Evolutionary conservation across 2,329 filamentous ascomycete species (phyloP).

Genomic region (Alternaria consortialis): DNA sequence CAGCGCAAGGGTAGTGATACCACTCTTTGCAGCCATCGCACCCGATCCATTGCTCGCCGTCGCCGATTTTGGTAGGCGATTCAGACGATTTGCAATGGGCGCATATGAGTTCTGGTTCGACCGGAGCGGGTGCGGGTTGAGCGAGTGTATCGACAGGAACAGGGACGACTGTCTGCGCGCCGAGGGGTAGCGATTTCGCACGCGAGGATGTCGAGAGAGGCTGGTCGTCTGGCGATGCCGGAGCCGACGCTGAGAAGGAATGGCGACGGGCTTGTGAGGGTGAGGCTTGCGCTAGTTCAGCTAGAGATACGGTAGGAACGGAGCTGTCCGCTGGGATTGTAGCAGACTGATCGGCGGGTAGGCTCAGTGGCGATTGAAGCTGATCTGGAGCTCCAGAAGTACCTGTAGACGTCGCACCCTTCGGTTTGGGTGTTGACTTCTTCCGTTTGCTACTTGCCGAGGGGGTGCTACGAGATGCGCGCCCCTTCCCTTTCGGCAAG

Average conservation of each 20-base stretch:
- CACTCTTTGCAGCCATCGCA: conserved; percentile 74
- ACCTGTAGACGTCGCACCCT: conserved; percentile 28
- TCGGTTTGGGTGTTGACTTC: conserved; percentile 49
- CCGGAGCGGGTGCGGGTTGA: conserved; percentile 18
- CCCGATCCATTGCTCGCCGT: conserved; percentile 70
- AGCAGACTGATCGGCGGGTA: conserved; percentile 37
- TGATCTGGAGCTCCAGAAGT: conserved; percentile 36
- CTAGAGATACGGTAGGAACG: conserved; percentile 12
- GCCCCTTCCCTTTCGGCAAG: conserved; percentile 58
- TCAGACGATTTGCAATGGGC: conserved; percentile 66
- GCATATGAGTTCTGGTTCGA: conserved; percentile 58
- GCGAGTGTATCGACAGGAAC: conserved; percentile 17
- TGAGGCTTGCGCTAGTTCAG: conserved; percentile 13
- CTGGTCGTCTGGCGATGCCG: conserved; percentile 12
- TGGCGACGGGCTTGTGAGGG: conserved; percentile 36
- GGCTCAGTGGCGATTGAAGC: conserved; percentile 46
- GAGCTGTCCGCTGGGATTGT: conserved; percentile 15
- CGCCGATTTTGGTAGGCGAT: conserved; percentile 61
- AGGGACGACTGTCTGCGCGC: conserved; percentile 22
- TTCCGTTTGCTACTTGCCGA: conserved; percentile 51
- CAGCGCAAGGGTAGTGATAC: conserved; percentile 74
- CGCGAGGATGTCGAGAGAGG: conserved; percentile 22
- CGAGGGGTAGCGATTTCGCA: conserved; percentile 46
- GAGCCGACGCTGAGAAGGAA: conserved; percentile 38
- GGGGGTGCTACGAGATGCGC: conserved; percentile 50